Conservation (phyloP, 768 basidiomycete genomes). For the Boletellus sp. region DNA sequence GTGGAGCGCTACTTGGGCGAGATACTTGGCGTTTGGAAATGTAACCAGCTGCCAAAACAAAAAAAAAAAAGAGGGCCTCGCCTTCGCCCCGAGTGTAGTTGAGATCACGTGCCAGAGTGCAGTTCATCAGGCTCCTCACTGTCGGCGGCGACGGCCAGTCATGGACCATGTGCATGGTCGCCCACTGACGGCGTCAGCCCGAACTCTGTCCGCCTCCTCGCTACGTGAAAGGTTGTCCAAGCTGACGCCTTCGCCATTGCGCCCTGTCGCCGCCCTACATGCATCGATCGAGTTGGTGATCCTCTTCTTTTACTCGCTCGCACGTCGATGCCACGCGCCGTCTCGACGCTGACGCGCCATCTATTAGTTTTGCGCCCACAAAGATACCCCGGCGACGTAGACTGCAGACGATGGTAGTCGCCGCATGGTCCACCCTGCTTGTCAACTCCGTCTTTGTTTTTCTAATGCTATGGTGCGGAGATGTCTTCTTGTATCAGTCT, state of each 20-base stretch:
- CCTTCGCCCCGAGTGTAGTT: no score
- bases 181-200: conserved; percentile 36
- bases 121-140: no score
- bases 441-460: conserved; percentile 63
- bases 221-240: conserved; percentile 62
- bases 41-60: no score
- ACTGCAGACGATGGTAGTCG: conserved; percentile 86
- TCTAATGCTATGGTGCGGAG: conserved; percentile 73
- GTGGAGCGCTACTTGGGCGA: no score
- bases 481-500: neutral
- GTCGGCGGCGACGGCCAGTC: conserved; percentile 4
- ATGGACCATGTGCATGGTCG: conserved; percentile 38
- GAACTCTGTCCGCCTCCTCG: conserved; percentile 57
- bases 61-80: no score
- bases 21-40: no score
- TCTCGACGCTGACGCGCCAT: conserved; percentile 1
- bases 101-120: no score
- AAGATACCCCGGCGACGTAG: conserved; percentile 82
- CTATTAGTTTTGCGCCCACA: conserved; percentile 73
- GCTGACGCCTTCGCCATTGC: conserved; percentile 53
- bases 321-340: neutral
- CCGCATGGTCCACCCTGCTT: conserved; percentile 82
- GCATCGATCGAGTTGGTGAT: conserved; percentile 65
- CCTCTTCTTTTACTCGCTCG: neutral
- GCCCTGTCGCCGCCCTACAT: conserved; percentile 62